A percentile compares a stretch with the other conserved stretches of the same genome.
Evolutionary conservation across 371 early-diverging fungal species (phyloP).

Genomic region (Actinomortierella wolfii): DNA sequence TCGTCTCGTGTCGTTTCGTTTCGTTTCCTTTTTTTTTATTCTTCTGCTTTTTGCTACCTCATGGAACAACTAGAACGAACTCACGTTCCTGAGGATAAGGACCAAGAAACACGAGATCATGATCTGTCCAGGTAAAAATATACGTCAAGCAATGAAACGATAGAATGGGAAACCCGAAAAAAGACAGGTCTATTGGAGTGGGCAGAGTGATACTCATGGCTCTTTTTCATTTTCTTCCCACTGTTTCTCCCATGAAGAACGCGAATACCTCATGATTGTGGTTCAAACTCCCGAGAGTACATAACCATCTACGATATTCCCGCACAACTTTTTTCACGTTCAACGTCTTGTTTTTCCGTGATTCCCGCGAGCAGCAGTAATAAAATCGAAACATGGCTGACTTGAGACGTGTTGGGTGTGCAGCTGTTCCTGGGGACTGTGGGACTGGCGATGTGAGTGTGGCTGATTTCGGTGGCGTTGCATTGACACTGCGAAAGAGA

Average conservation of each 20-base stretch:
- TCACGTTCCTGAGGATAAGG: constrained; percentile 91
- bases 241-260: constrained; percentile 57
- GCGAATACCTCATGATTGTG: constrained; percentile 88
- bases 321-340: too few relatives aligned
- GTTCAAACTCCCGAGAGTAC: constrained; percentile 76
- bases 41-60: not conserved
- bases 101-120: constrained; percentile 95
- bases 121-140: constrained; percentile 83
- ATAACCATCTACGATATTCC: not conserved
- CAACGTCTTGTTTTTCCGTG: too few relatives aligned
- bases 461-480: too few relatives aligned
- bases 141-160: too few relatives aligned
- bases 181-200: not conserved
- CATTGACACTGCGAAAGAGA: too few relatives aligned
- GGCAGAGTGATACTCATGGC: not conserved
- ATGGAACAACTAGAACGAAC: constrained; percentile 70
- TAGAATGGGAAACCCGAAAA: too few relatives aligned
- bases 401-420: too few relatives aligned
- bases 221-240: not conserved
- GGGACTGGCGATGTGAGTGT: too few relatives aligned
- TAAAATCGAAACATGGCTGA: too few relatives aligned
- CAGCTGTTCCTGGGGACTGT: too few relatives aligned
- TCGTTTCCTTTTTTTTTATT: not conserved
- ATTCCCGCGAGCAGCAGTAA: too few relatives aligned
- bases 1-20: not conserved